These are phyloP conservation scores for Parietaria judaica DNA, from an alignment of 306 rosid genomes.

Conservation along the genomic window DNA sequence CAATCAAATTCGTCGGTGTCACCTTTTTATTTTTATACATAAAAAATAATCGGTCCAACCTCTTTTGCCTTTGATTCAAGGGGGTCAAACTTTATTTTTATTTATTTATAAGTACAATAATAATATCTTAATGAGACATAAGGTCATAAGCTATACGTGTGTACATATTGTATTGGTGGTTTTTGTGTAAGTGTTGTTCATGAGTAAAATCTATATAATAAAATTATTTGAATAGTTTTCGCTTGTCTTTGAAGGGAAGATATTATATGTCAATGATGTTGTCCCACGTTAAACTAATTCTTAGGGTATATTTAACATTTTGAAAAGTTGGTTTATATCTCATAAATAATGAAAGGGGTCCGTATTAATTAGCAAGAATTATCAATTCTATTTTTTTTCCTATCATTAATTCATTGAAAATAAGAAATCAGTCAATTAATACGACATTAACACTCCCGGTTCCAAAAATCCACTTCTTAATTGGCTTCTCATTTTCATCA, in stretches of 20 bases:
- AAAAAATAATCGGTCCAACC: not conserved
- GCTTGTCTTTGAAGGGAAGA: conserved; percentile 27
- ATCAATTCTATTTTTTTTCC: not conserved
- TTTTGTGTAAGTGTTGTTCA: too few relatives aligned
- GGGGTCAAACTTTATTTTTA: not conserved
- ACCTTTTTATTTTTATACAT: not conserved
- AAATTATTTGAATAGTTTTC: not conserved
- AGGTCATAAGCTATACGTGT: too few relatives aligned
- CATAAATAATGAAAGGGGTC: not conserved
- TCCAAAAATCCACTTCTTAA: too few relatives aligned
- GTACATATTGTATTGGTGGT: too few relatives aligned
- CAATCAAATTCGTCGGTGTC: conserved; percentile 13
- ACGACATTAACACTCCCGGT: too few relatives aligned
- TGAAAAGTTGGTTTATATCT: conserved; percentile 6
- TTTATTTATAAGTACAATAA: not conserved
- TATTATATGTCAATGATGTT: conserved; percentile 12
- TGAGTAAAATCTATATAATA: not conserved
- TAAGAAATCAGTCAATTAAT: not conserved
- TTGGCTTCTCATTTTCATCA: too few relatives aligned
- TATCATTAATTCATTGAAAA: not conserved
- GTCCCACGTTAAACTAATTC: not conserved
- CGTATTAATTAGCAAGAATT: not conserved
- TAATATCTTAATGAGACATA: too few relatives aligned
- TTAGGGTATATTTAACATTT: conserved; percentile 15
- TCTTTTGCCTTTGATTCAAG: not conserved